Conservation (phyloP, 352 stramenopile species). For the Stramenopiles sp. region DNA sequence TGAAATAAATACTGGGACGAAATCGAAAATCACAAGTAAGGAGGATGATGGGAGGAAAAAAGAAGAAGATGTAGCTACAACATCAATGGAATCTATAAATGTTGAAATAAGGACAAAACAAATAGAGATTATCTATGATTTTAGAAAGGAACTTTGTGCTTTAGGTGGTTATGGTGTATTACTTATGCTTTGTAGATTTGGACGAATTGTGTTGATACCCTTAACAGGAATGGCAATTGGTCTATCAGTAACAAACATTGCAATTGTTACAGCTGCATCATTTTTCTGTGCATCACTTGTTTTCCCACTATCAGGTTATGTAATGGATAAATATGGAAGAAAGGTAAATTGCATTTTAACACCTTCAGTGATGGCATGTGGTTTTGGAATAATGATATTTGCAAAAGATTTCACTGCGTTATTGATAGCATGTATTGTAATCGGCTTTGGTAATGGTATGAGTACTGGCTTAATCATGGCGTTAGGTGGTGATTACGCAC, state of each 20-base stretch:
- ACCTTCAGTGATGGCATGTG: not conserved
- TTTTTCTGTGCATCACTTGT: not conserved
- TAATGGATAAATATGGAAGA: not conserved
- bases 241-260: not conserved
- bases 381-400: not conserved
- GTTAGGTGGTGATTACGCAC: not conserved
- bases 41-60: no score
- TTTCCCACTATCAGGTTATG: not conserved
- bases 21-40: no score
- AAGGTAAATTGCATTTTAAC: not conserved
- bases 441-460: not conserved
- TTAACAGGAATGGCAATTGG: not conserved
- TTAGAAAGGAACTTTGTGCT: not conserved
- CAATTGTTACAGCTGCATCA: not conserved
- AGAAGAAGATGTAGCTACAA: no score
- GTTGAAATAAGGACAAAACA: no score
- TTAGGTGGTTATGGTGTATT: not conserved
- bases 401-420: not conserved
- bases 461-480: not conserved
- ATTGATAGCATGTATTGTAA: not conserved
- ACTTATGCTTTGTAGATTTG: not conserved
- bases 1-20: no score
- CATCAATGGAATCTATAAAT: no score
- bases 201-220: not conserved
- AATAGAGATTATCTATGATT: not conserved